Base-by-base conservation (phyloP, 345 rosid species). In the Eucalyptus camaldulensis region DNA sequence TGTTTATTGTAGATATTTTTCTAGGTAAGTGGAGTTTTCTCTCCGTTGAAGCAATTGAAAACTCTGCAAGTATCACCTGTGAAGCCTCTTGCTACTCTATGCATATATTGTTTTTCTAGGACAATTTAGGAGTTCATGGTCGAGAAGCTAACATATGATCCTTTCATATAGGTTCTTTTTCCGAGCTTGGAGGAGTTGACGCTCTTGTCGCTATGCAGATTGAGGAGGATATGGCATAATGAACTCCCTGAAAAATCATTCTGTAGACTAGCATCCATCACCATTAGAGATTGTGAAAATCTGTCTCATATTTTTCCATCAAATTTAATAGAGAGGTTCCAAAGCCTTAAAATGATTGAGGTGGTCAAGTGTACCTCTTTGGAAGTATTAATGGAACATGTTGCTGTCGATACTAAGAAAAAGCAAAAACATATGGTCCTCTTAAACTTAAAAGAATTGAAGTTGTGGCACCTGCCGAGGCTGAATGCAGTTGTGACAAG, bases 401-500 rank as follows among this genome's bases (percentile, higher is more conserved):
- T 14, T 7, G 3, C 6, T 14, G 0, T n/a, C 10, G 8, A n/a
- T 8, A 4, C 76, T n/a, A n/a, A 65, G 10, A 7, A 8, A n/a
- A 65, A 5, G 3, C 1, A n/a, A 65, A 65, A n/a, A 8, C 21
- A 5, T 7, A 0, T n/a, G 5, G 40, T n/a, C 21, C 31, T 65
- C 21, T n/a, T 15, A 2, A 6, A n/a, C 17, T n/a, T 65, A 65
- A 15, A 65, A 65, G 37, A 65, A n/a, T 8, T 65, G 37, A 65
- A 65, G 40, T 65, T 2, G 40, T 14, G 19, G 40, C 5, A n/a
- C 37, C 21, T 65, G 0, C 76, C 40, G 0, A 65, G 21, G 40
- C 40, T 65, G 76, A 65, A n/a, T 13, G 76, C 10, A 1, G 8
- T 65, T 31, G 37, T 65, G 76, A 31, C 37, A n/a, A 65, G 76